Conservation (phyloP, 140 eudicot genomes). For the Oenanthe javanica region DNA sequence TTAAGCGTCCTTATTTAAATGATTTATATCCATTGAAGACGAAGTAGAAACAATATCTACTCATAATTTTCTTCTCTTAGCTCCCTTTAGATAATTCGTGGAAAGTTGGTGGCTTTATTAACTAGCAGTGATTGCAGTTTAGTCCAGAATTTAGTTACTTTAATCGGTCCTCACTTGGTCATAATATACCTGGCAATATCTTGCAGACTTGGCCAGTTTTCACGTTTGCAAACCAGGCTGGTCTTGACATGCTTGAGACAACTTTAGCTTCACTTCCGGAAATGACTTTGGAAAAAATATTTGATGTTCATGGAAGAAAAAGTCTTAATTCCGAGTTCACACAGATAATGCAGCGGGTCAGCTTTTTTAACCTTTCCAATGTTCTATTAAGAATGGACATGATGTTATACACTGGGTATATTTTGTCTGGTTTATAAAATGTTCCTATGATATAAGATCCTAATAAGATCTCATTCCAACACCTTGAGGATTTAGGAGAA, state of each 20-base stretch:
- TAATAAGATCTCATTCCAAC: too few relatives aligned
- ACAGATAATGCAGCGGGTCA: constrained; percentile 80
- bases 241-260: constrained; percentile 97
- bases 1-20: neutral
- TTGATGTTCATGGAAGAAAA: constrained; percentile 78
- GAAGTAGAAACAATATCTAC: neutral
- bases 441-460: too few relatives aligned
- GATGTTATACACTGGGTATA: neutral
- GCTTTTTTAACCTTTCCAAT: neutral
- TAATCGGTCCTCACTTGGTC: neutral
- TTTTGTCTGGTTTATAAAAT: too few relatives aligned
- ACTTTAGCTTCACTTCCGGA: constrained; percentile 92
- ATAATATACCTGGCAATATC: neutral
- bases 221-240: constrained; percentile 90
- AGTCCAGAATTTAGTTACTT: neutral
- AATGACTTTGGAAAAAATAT: constrained; percentile 75
- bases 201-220: constrained; percentile 76
- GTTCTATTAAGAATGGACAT: neutral
- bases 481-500: too few relatives aligned
- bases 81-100: too few relatives aligned
- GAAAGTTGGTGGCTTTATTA: neutral
- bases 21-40: too few relatives aligned
- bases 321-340: constrained; percentile 75
- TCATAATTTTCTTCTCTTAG: too few relatives aligned
- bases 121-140: neutral